phyloP scores from a whole-genome alignment of 805 yeast species.

The Ogataea populi-albae region DNA sequence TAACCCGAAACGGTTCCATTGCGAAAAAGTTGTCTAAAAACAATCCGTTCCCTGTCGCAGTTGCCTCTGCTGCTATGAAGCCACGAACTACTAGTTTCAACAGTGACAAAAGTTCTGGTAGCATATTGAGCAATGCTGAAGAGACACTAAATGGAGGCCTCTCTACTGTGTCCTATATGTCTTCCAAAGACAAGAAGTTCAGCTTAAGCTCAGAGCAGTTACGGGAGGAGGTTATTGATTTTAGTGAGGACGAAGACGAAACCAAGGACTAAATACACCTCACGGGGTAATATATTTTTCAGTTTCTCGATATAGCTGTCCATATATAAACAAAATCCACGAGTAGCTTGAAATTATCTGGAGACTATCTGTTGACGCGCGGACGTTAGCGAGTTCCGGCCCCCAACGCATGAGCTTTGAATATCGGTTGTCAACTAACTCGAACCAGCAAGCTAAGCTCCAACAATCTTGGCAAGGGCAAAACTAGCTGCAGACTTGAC shows the following conservation, averaged over 20 bases:
- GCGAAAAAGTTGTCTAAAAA: conserved; percentile 13
- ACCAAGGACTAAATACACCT: background rate
- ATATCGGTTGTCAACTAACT: too few species aligned
- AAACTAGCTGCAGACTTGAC: conserved; percentile 5
- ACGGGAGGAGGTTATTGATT: conserved; percentile 23
- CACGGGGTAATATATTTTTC: background rate
- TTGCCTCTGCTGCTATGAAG: conserved; percentile 1
- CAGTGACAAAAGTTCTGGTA: conserved; percentile 6
- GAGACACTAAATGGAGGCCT: conserved; percentile 3
- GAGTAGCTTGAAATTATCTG: too few species aligned
- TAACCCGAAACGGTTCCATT: too few species aligned
- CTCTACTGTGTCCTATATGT: background rate
- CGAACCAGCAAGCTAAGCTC: too few species aligned
- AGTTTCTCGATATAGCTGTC: background rate
- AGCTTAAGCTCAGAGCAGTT: conserved; percentile 22
- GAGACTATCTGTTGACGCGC: too few species aligned
- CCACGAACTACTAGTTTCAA: conserved; percentile 10
- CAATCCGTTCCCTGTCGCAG: conserved; percentile 21
- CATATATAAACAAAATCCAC: too few species aligned
- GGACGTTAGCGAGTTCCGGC: too few species aligned
- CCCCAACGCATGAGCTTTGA: too few species aligned
- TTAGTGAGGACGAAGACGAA: conserved; percentile 23
- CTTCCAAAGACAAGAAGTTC: conserved; percentile 7
- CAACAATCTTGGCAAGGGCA: too few species aligned
- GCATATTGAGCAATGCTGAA: conserved; percentile 2